Base-by-base conservation (phyloP, 2,329 filamentous ascomycete genomes). In the Trichoderma brevicompactum region DNA sequence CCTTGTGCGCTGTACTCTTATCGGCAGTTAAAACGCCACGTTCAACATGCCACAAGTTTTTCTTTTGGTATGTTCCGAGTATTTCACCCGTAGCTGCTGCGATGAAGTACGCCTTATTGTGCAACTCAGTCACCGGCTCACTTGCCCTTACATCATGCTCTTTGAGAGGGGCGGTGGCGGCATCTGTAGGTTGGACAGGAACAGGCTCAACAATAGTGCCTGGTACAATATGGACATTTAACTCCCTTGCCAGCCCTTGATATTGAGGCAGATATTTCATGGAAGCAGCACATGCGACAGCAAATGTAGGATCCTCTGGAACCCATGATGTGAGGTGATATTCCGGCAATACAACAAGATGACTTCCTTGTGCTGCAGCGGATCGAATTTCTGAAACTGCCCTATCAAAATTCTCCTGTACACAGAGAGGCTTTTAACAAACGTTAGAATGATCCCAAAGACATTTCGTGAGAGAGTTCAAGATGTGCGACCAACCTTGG, bases 171-270 rank as follows among this genome's bases (percentile, higher is more conserved):
- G 36, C n/a, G 23, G 28, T n/a, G 10, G n/a, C n/a, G 17, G 23
- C 10, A 13, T 52, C 8, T 9, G 41, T 19, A 2, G 41, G 10
- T 1, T 36, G 32, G 7, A 48, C 32, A 23, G 23, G 13, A 32
- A 53, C 48, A 53, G 59, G 48, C n/a, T 62, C 59, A 36, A 62
- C 49, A 44, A 62, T 53, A 13, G 59, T 62, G 1, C 59, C 59
- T 19, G 59, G 48, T 6, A 62, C 34, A 7, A 62, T 62, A 15
- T 62, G 48, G 43, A 62, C 36, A 15, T 53, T 34, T 10, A 62
- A 28, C 19, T 53, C 48, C 7, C 36, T 32, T 5, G 59, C 59
- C 19, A 62, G 19, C 1, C 53, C 48, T n/a, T 53, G 48, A 53
- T 53, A 62, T n/a, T 15, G 59, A 1, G 23, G 7, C 19, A 52